Conservation (phyloP, 2,329 filamentous ascomycete genomes). For the Fusarium transvaalense region DNA sequence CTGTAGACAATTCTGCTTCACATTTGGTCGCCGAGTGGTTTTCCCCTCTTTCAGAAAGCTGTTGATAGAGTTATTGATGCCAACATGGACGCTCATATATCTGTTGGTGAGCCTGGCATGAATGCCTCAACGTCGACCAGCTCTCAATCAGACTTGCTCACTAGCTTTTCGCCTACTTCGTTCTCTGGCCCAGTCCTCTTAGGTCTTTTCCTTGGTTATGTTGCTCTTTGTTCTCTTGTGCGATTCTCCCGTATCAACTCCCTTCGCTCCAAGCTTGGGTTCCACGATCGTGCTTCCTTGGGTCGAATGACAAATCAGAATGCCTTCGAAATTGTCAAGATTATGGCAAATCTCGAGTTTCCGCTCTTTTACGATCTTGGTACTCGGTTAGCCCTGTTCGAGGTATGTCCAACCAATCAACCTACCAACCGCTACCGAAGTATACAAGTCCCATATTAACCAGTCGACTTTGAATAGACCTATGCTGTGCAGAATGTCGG, state of each 20-base stretch:
- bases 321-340: conserved; percentile 59
- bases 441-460: conserved; percentile 4
- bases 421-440: neutral
- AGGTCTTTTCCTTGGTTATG: conserved; percentile 49
- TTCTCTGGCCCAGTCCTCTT: conserved; percentile 33
- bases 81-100: conserved; percentile 25
- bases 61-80: neutral
- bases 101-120: conserved; percentile 11
- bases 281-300: conserved; percentile 53
- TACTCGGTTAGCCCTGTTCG: conserved; percentile 57
- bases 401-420: conserved; percentile 43
- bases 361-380: conserved; percentile 55
- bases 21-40: neutral
- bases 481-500: conserved; percentile 57
- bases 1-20: conserved; percentile 7
- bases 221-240: conserved; percentile 52
- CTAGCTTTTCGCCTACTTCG: conserved; percentile 18
- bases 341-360: conserved; percentile 53
- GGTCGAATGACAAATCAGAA: conserved; percentile 58
- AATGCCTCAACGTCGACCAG: conserved; percentile 18
- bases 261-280: conserved; percentile 50
- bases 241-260: conserved; percentile 54
- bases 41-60: neutral
- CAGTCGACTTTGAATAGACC: conserved; percentile 48
- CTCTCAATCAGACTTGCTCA: neutral